Conservation (phyloP, 441 rosid species). For the Biscutella auriculata region DNA sequence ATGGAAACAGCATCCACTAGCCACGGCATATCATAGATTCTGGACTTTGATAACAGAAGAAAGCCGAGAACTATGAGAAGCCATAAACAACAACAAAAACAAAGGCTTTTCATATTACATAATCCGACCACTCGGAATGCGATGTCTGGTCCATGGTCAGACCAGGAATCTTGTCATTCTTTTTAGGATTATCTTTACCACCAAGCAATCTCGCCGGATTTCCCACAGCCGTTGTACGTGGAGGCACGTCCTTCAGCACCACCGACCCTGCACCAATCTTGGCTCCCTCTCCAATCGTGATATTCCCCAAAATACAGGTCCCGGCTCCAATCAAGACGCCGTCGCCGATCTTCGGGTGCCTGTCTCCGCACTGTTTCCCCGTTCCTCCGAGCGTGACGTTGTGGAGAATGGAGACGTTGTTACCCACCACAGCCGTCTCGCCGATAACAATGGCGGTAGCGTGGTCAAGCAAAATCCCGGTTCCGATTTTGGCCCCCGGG, state of each 20-base stretch:
- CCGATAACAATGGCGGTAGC: slow-evolving; percentile 77
- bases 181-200: slow-evolving; percentile 59
- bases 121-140: slow-evolving; percentile 70
- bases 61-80: slow-evolving; percentile 9
- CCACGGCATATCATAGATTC: neutral
- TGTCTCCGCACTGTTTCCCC: slow-evolving; percentile 63
- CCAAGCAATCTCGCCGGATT: slow-evolving; percentile 82
- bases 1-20: neutral
- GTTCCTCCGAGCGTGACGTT: slow-evolving; percentile 88
- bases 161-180: slow-evolving; percentile 64
- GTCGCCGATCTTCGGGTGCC: slow-evolving; percentile 84
- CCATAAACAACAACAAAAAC: slow-evolving; percentile 1
- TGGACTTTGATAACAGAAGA: slow-evolving; percentile 11
- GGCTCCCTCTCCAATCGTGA: slow-evolving; percentile 77
- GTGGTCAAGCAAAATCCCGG: slow-evolving; percentile 64
- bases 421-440: slow-evolving; percentile 82
- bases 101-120: slow-evolving; percentile 43
- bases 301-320: slow-evolving; percentile 76
- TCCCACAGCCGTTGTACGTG: slow-evolving; percentile 79
- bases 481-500: slow-evolving; percentile 76
- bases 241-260: slow-evolving; percentile 69
- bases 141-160: slow-evolving; percentile 87
- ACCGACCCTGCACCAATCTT: slow-evolving; percentile 86
- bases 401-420: slow-evolving; percentile 73
- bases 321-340: slow-evolving; percentile 92